Percentiles rank a stretch among this genome's conserved stretches.
phyloP scores from a whole-genome alignment of 257 asterid species.

The Solanum tarapatanum region DNA sequence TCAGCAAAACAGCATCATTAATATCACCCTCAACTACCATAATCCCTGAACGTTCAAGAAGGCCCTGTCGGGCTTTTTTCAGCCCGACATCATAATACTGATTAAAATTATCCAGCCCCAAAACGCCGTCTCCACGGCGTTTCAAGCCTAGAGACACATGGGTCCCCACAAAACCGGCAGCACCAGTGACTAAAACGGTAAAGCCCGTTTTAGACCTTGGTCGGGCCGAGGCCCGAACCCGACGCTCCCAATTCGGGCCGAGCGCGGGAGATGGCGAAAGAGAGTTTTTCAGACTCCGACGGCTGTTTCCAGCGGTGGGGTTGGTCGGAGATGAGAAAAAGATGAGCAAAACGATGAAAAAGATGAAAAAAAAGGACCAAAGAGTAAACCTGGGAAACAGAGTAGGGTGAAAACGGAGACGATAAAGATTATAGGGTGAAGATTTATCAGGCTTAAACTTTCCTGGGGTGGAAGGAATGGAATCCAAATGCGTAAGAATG shows the following conservation, averaged over 20 bases:
- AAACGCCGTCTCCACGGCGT: slow-evolving; percentile 68
- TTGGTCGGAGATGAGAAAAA: slow-evolving; percentile 35
- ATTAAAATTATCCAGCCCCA: slow-evolving; percentile 73
- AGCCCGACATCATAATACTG: slow-evolving; percentile 58
- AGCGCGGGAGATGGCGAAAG: neutral
- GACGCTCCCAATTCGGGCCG: slow-evolving; percentile 41
- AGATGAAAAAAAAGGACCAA: slow-evolving; percentile 48
- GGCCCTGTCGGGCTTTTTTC: slow-evolving; percentile 52
- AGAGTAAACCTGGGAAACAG: slow-evolving; percentile 42
- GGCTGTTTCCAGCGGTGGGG: slow-evolving; percentile 9
- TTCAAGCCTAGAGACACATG: slow-evolving; percentile 54
- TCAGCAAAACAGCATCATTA: slow-evolving; percentile 40
- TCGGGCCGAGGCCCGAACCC: slow-evolving; percentile 53
- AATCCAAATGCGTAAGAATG: slow-evolving; percentile 46
- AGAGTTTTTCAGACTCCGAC: slow-evolving; percentile 13
- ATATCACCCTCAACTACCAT: slow-evolving; percentile 51
- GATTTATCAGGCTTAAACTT: slow-evolving; percentile 45
- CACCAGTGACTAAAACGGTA: slow-evolving; percentile 71
- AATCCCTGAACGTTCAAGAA: slow-evolving; percentile 44
- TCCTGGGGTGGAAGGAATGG: slow-evolving; percentile 55
- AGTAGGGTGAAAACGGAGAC: slow-evolving; percentile 43
- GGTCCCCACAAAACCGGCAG: slow-evolving; percentile 71
- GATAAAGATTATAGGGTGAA: slow-evolving; percentile 39
- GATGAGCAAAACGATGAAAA: slow-evolving; percentile 31
- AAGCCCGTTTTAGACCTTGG: slow-evolving; percentile 33